Evolutionary conservation across 768 basidiomycete species (phyloP).

Genomic region (Amanita rubescens): DNA sequence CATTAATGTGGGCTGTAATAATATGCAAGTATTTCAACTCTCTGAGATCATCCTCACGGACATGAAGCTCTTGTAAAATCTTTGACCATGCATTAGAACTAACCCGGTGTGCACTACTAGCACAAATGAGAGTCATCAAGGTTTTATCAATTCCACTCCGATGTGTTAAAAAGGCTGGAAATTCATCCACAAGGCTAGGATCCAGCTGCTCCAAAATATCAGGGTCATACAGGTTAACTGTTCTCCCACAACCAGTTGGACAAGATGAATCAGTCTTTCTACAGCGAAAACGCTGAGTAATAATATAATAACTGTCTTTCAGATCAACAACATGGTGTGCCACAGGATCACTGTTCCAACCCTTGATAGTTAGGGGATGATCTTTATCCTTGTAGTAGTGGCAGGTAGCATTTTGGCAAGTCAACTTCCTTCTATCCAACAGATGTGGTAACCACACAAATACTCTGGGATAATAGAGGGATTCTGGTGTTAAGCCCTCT

Average conservation of each 20-base stretch:
- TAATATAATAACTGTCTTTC: conserved; percentile 12
- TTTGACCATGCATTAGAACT: conserved; percentile 12
- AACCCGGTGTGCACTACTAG: conserved; percentile 10
- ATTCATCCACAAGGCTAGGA: conserved; percentile 5
- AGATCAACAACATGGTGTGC: conserved; percentile 12
- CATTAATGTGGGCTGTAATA: background rate
- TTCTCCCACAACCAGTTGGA: conserved; percentile 12
- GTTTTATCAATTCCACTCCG: conserved; percentile 15
- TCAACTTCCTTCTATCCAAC: background rate
- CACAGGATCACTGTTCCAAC: conserved; percentile 13
- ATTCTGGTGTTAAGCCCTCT: conserved; percentile 1
- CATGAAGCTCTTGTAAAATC: conserved; percentile 12
- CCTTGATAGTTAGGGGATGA: conserved; percentile 10
- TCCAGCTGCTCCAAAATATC: conserved; percentile 9
- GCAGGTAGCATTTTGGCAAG: background rate
- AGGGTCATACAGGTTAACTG: conserved; percentile 12
- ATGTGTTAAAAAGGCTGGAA: conserved; percentile 13
- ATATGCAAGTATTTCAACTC: conserved; percentile 12
- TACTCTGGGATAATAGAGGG: conserved; percentile 3
- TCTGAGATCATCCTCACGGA: conserved; percentile 10
- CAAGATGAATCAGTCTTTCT: background rate
- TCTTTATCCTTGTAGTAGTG: background rate
- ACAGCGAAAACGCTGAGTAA: conserved; percentile 11
- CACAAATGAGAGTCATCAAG: conserved; percentile 11
- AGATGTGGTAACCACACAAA: conserved; percentile 9